Evolutionary conservation across 2,329 filamentous ascomycete species (phyloP), one percentile per base, ranked within the genome.

Genomic region (Epichloe gansuensis): DNA sequence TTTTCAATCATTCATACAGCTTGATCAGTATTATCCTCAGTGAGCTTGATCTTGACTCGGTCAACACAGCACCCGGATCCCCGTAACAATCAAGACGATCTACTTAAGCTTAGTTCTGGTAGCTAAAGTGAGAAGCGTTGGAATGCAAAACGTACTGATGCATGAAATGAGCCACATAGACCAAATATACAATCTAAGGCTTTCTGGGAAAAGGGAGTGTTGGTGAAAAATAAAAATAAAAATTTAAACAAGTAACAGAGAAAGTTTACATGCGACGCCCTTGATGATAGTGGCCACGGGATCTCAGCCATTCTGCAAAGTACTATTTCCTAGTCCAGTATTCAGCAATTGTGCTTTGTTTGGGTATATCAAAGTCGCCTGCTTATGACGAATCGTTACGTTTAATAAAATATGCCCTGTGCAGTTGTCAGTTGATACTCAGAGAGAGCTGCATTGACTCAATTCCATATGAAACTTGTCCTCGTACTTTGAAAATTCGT

Each of bases 401-500:
- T 57, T 71, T 73, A 58, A 82, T 81, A 55, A 82, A 82, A 65
- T 82, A 82, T 34, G 79, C 76, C 69, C 78, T 82, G 31, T 11
- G 9, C 35, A 15, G 37, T 31, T 28, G 23, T 51, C 41, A 46
- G 50, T 51, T 39, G 5, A 15, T 31, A 13, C 21, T 13, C 21
- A 13, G 13, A 34, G 5, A 41, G 17, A 72, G 64, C 96, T 90
- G 54, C 87, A 43, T 93, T 91, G 91, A 97, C 13, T 28, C 4
- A 13, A 7, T 37, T 38, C 12, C 5, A 38, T 25, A 63, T 96
- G 91, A 34, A 97, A 31, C 7, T 95, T 35, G 97, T n/a, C 35
- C 48, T 72, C 79, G 63, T 69, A 83, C 81, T 85, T 85, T 60
- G 79, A 84, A 57, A 81, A 81, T 62, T 85, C 81, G 60, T 85